A percentile compares a stretch with the other conserved stretches of the same genome.
Conservation (phyloP, 345 rosid genomes). For the Populus tremula region DNA sequence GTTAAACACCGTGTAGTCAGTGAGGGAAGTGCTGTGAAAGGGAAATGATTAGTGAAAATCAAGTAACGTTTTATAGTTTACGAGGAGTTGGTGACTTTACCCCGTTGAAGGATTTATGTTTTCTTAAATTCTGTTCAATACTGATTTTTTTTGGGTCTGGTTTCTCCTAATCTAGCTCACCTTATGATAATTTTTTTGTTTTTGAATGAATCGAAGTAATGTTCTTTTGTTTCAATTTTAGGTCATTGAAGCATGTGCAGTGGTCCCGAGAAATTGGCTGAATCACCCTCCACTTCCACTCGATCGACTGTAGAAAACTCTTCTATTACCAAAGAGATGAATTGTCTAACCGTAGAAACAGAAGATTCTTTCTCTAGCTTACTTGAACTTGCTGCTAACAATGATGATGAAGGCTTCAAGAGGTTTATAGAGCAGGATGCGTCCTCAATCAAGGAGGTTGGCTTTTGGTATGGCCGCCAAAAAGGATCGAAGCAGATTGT, state of each 20-base stretch:
- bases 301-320: not conserved
- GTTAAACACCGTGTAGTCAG: not conserved
- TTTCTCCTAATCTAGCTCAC: not conserved
- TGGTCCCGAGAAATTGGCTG: slow-evolving; percentile 25
- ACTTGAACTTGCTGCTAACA: slow-evolving; percentile 46
- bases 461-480: slow-evolving; percentile 41
- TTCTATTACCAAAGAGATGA: slow-evolving; percentile 20
- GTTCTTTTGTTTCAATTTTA: slow-evolving; percentile 10
- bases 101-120: not conserved
- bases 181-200: not conserved
- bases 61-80: not conserved
- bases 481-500: slow-evolving; percentile 48
- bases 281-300: slow-evolving; percentile 14
- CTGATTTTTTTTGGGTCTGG: not conserved
- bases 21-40: not conserved
- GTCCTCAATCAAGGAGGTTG: slow-evolving; percentile 33
- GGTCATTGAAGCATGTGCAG: slow-evolving; percentile 33
- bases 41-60: not conserved
- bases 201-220: not conserved
- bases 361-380: slow-evolving; percentile 36
- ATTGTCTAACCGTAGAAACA: slow-evolving; percentile 25
- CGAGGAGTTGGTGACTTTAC: not conserved
- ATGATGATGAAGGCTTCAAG: slow-evolving; percentile 41
- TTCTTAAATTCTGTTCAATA: not conserved
- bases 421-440: slow-evolving; percentile 26